phyloP scores from a whole-genome alignment of 1,284 basidiomycete species.

The Inonotus obliquus region DNA sequence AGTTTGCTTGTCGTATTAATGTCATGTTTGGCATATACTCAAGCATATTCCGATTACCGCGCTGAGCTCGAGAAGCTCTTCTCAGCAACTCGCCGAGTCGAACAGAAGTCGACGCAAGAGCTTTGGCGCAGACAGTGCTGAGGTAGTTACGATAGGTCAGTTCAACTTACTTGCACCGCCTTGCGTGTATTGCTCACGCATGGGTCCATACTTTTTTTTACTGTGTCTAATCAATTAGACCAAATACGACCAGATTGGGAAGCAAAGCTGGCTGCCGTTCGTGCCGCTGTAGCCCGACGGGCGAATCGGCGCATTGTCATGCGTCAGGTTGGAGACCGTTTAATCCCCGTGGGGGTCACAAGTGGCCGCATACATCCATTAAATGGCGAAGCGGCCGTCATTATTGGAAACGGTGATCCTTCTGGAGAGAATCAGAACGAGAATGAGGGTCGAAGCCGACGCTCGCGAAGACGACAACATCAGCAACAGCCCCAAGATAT shows the following conservation, averaged over 20 bases:
- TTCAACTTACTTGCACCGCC: slow-evolving; percentile 14
- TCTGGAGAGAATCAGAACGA: slow-evolving; percentile 35
- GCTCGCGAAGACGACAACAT: slow-evolving; percentile 54
- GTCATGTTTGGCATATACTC: neutral
- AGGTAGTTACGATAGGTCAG: slow-evolving; percentile 87
- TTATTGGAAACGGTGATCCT: slow-evolving; percentile 40
- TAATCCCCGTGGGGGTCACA: slow-evolving; percentile 95
- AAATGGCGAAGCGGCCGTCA: slow-evolving; percentile 31
- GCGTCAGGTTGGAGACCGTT: slow-evolving; percentile 95
- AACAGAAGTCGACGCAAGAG: slow-evolving; percentile 76
- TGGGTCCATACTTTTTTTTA: neutral
- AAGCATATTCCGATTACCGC: slow-evolving; percentile 24
- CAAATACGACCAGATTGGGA: slow-evolving; percentile 96
- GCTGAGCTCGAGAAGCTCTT: slow-evolving; percentile 39
- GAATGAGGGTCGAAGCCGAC: slow-evolving; percentile 41
- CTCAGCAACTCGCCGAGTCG: slow-evolving; percentile 30
- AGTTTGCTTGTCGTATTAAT: neutral
- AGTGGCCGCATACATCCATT: slow-evolving; percentile 71
- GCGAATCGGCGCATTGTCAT: slow-evolving; percentile 97
- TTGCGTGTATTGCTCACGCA: neutral
- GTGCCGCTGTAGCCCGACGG: slow-evolving; percentile 81
- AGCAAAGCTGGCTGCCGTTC: slow-evolving; percentile 83
- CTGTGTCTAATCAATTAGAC: slow-evolving; percentile 42
- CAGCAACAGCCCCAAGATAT: slow-evolving; percentile 47
- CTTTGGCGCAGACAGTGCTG: slow-evolving; percentile 69